Base-by-base conservation (phyloP, 108 stramenopile species). In the Skeletonema tropicum region DNA sequence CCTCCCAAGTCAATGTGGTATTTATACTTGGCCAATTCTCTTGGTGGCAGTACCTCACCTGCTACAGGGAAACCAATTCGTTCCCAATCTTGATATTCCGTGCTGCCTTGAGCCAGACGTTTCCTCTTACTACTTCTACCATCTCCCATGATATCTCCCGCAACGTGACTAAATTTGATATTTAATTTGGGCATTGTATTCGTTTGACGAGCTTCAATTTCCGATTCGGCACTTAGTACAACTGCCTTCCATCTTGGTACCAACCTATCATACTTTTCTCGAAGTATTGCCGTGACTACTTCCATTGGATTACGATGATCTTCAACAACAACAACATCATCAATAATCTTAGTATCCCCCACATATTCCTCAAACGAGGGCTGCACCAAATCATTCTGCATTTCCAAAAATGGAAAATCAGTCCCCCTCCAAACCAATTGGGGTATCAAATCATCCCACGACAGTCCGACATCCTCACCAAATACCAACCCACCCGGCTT, bases 1-100 rank as follows among this genome's bases (percentile, higher is more conserved):
- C 79, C 79, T 11, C 79, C 79, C 14, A 80, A 45, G 42, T 80
- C 79, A 2, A 80, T 68, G 3, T 74, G 73, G 45, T 80, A 80
- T 38, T 57, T 58, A 21, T 80, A 80, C 9, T 21, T 58, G 14
- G 74, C 41, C 33, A 36, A 35, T 29, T 32, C 31, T 29, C 15
- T 12, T 17, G 41, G 13, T 1, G 70, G 0, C 32, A 71, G 42
- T 8, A 29, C 14, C 13, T 71, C 59, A 12, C 70, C 70, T 14
- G 57, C 30, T 7, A 55, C 46, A 6, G 57, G 35, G 6, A 71
- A 58, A 6, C 59, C 59, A 13, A 60, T 17, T 25, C 9, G 17
- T 6, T 38, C 23, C 36, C 36, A 38, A 4, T 17, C 35, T 2
- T 19, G 31, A 17, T 62, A 38, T 2, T 62, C 61, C 9, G 14